Conservation (phyloP, 2,329 filamentous ascomycete species). For the Fusarium incarnatum region DNA sequence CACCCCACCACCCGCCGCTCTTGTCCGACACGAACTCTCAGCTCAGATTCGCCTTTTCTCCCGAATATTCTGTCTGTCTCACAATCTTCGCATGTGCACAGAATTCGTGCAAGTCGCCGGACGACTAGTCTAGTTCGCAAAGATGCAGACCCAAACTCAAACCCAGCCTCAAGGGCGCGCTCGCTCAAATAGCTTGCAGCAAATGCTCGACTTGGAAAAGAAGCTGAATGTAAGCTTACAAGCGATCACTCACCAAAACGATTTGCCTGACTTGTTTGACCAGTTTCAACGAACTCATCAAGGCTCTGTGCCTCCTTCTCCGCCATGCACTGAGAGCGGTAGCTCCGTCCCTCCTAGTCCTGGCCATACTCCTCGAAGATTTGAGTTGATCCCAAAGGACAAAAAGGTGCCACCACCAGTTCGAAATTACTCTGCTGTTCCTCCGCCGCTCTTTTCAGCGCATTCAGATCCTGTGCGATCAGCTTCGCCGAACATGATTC, state of each 20-base stretch:
- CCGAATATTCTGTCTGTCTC: slow-evolving; percentile 20
- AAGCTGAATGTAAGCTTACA: slow-evolving; percentile 63
- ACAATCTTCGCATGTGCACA: slow-evolving; percentile 34
- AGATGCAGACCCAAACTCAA: slow-evolving; percentile 26
- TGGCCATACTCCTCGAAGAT: slow-evolving; percentile 40
- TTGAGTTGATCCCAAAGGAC: slow-evolving; percentile 45
- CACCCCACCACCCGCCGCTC: slow-evolving; percentile 10
- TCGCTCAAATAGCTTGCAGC: slow-evolving; percentile 63
- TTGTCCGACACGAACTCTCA: slow-evolving; percentile 23
- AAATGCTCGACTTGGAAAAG: slow-evolving; percentile 70
- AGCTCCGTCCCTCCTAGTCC: slow-evolving; percentile 39
- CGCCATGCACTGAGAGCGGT: slow-evolving; percentile 21
- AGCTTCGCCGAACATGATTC: slow-evolving; percentile 30
- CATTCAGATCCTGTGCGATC: slow-evolving; percentile 24
- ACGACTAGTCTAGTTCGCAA: not conserved
- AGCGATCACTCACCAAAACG: not conserved
- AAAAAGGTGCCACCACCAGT: slow-evolving; percentile 41
- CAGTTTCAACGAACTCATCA: slow-evolving; percentile 38
- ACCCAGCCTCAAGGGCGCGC: slow-evolving; percentile 33
- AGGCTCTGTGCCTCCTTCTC: slow-evolving; percentile 35
- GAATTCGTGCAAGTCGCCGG: slow-evolving; percentile 18
- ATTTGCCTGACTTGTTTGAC: slow-evolving; percentile 5
- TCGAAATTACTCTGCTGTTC: slow-evolving; percentile 42
- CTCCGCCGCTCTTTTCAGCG: slow-evolving; percentile 35
- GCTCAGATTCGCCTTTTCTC: slow-evolving; percentile 13